These are phyloP conservation scores for Coffea eugenioides DNA, from an alignment of 257 asterid species.

Conservation along the genomic window DNA sequence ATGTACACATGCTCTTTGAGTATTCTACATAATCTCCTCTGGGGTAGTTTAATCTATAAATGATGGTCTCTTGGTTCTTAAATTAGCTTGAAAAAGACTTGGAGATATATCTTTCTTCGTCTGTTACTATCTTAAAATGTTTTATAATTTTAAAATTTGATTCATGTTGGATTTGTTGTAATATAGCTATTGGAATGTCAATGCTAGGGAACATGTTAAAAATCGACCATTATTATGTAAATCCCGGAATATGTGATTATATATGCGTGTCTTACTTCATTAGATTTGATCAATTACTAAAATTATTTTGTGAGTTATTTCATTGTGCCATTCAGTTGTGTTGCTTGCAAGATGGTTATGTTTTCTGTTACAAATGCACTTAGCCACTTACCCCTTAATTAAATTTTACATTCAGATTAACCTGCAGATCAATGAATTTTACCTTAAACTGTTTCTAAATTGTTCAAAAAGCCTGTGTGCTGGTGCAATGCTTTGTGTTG, in stretches of 20 bases:
- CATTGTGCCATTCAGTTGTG: neutral
- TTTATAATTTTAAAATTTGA: too few species aligned
- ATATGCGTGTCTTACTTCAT: neutral
- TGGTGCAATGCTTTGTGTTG: neutral
- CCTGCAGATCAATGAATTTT: neutral
- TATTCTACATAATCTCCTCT: neutral
- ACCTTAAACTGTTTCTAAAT: neutral
- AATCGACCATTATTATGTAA: neutral
- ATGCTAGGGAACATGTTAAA: neutral
- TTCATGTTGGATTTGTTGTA: too few species aligned
- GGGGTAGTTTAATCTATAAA: slow-evolving; percentile 2
- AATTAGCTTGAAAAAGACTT: neutral
- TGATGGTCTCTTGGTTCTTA: neutral
- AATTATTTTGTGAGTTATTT: neutral
- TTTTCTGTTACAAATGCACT: neutral
- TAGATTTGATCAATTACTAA: neutral
- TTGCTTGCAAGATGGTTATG: neutral
- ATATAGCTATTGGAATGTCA: neutral
- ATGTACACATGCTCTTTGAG: neutral
- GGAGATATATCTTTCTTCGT: neutral
- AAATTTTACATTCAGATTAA: neutral
- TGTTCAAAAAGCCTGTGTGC: neutral
- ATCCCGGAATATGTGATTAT: neutral
- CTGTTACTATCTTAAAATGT: neutral
- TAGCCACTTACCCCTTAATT: neutral